Conservation (phyloP, 768 basidiomycete genomes). For the Tricholoma saponaceum region DNA sequence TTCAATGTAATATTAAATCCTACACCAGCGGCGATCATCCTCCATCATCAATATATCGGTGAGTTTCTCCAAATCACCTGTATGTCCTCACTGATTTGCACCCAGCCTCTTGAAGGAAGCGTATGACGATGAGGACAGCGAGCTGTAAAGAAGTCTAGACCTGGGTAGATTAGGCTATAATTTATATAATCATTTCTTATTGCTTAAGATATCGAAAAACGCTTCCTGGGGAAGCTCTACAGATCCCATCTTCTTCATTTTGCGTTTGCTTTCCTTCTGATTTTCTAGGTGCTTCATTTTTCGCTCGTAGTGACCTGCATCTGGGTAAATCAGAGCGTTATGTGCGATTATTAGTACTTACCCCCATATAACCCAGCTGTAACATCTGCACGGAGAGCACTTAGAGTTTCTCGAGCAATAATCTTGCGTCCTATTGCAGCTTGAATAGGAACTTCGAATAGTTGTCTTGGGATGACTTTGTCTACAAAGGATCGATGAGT, state of each 20-base stretch:
- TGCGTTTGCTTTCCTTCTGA: slow-evolving; percentile 90
- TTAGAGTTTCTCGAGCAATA: slow-evolving; percentile 85
- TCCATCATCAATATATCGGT: slow-evolving; percentile 90
- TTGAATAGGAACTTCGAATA: slow-evolving; percentile 95
- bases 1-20: slow-evolving; percentile 5
- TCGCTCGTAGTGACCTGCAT: slow-evolving; percentile 83
- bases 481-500: slow-evolving; percentile 37
- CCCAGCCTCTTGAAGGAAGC: slow-evolving; percentile 83
- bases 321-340: slow-evolving; percentile 2
- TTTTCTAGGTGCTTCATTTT: slow-evolving; percentile 86
- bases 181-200: slow-evolving; percentile 38
- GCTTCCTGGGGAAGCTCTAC: slow-evolving; percentile 94
- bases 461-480: slow-evolving; percentile 87
- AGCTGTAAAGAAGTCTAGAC: slow-evolving; percentile 43
- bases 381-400: slow-evolving; percentile 85
- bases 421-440: slow-evolving; percentile 85
- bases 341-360: slow-evolving; percentile 16
- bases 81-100: slow-evolving; percentile 10
- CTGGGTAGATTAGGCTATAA: slow-evolving; percentile 14
- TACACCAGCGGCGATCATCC: slow-evolving; percentile 85
- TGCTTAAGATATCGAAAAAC: slow-evolving; percentile 85
- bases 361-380: slow-evolving; percentile 94
- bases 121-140: slow-evolving; percentile 92
- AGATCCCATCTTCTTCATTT: slow-evolving; percentile 83
- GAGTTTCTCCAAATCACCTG: slow-evolving; percentile 16